phyloP scores from a whole-genome alignment of 768 basidiomycete genomes.

The Lanmaoa rubissima region DNA sequence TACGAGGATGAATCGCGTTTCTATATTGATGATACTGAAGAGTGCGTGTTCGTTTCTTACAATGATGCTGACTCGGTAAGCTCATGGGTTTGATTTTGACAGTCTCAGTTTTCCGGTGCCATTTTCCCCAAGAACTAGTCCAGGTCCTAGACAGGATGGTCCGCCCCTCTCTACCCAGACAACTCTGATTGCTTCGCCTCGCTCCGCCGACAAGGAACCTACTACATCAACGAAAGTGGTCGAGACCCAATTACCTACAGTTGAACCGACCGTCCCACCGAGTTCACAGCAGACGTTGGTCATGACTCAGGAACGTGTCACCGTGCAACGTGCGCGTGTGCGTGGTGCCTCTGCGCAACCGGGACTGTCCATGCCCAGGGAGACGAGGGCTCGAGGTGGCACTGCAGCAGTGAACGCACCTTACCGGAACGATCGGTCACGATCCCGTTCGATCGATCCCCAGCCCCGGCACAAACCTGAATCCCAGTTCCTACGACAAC shows the following conservation, averaged over 20 bases:
- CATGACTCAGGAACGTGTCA: not conserved
- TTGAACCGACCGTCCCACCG: not conserved
- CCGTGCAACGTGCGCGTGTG: constrained; percentile 1
- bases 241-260: not conserved
- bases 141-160: not conserved
- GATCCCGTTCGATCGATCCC: constrained; percentile 24
- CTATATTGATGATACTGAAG: not conserved
- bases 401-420: constrained; percentile 1
- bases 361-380: constrained; percentile 7
- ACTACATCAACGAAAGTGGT: not conserved
- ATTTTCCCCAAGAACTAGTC: not conserved
- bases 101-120: constrained; percentile 6
- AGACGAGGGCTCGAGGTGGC: not conserved
- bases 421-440: constrained; percentile 20
- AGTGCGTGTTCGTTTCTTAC: constrained; percentile 11
- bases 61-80: not conserved
- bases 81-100: not conserved
- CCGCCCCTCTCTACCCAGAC: constrained; percentile 24
- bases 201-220: not conserved
- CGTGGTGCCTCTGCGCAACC: constrained; percentile 14
- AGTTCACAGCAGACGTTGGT: constrained; percentile 14
- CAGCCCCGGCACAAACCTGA: not conserved
- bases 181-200: constrained; percentile 26
- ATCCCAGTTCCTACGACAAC: not conserved
- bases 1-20: not conserved